Conservation (phyloP, 352 stramenopile genomes). For the Phytophthora foliorum region DNA sequence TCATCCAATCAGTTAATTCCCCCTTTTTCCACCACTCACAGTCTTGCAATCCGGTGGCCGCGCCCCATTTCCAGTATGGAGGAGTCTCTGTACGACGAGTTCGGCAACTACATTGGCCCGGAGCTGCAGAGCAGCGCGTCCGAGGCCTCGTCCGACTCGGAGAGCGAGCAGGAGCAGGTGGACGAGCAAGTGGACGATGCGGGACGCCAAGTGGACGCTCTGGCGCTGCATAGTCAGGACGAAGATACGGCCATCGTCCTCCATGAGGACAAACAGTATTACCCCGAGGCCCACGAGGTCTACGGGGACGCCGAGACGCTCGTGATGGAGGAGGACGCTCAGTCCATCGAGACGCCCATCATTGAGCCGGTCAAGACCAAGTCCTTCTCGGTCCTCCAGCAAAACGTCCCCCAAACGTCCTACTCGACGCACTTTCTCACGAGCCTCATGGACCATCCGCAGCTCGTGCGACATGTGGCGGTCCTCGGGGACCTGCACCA, state of each 20-base stretch:
- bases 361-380: slow-evolving; percentile 97
- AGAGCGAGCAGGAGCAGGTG: slow-evolving; percentile 58
- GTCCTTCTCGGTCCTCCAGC: slow-evolving; percentile 92
- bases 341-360: slow-evolving; percentile 98
- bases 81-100: slow-evolving; percentile 99
- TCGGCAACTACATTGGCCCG: slow-evolving; percentile 99
- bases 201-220: slow-evolving; percentile 49
- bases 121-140: slow-evolving; percentile 92
- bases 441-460: slow-evolving; percentile 91
- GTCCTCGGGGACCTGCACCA: slow-evolving; percentile 98
- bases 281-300: slow-evolving; percentile 97
- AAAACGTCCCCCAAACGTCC: slow-evolving; percentile 80
- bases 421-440: slow-evolving; percentile 93
- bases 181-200: slow-evolving; percentile 34
- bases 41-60: slow-evolving; percentile 1
- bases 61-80: slow-evolving; percentile 70
- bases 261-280: slow-evolving; percentile 99
- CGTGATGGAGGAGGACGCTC: slow-evolving; percentile 99
- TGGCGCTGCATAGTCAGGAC: slow-evolving; percentile 80
- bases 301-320: slow-evolving; percentile 97
- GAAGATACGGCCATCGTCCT: slow-evolving; percentile 96
- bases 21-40: slow-evolving; percentile 18
- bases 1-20: slow-evolving; percentile 20
- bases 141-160: slow-evolving; percentile 67
- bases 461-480: slow-evolving; percentile 94